Evolutionary conservation across 306 rosid species (phyloP), one percentile per base, ranked within the genome.

Genomic region (Herpetospermum pedunculosum): DNA sequence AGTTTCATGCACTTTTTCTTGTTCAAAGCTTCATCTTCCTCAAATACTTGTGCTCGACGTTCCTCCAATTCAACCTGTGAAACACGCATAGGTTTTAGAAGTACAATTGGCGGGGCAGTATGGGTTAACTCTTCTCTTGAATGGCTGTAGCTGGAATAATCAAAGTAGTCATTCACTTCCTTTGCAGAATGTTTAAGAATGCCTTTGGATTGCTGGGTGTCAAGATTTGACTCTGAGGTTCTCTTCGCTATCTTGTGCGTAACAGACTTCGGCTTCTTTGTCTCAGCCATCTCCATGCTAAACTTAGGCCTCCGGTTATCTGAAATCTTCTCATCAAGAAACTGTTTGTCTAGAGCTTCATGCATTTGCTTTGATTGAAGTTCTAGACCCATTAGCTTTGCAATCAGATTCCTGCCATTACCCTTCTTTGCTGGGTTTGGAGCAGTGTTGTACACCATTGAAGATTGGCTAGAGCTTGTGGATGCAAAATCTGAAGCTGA

Each of bases 341-440:
- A 52, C 76, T 75, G 84, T 60, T 81, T 88, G 67, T 77, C 85
- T 18, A 54, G 63, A 38, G 75, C 26, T 74, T 78, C 82, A 46
- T 78, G 37, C 74, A 69, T 76, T 79, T 86, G 49, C 67, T 82
- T 82, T 53, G 79, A 54, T 13, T 93, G 83, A 68, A 64, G 87
- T 85, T 88, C 96, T 41, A 95, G 73, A 44, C 96, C 97, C 99
- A 91, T 91, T 53, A 88, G 82, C 92, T 80, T 95, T 54, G 99
- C 92, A 65, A 88, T 87, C 76, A 91, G 78, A 80, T 81, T 89
- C 35, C 84, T 78, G 15, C 88, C 85, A 78, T 80, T 83, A 41
- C 77, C 81, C 75, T 72, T 83, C 29, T 68, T 64, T 78, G 74
- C 80, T 2, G 81, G 44, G 79, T 73, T 63, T 40, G 67, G 60